These are phyloP conservation scores for Lenwebbia sp. DNA, from an alignment of 345 rosid genomes.

Conservation along the genomic window DNA sequence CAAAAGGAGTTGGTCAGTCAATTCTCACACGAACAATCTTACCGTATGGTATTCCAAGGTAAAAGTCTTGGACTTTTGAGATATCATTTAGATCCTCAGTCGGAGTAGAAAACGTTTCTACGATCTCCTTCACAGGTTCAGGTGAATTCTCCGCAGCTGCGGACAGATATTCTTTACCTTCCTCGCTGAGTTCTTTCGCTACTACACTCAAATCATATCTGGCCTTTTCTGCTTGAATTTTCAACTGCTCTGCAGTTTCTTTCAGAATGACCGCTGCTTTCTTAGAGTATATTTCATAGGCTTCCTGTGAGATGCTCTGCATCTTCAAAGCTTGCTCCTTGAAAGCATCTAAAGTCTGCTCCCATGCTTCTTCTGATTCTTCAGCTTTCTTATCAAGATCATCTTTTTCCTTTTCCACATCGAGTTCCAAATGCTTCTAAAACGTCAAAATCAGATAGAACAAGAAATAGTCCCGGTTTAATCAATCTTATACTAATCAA, in stretches of 20 bases:
- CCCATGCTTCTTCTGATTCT: constrained; percentile 81
- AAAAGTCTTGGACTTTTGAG: constrained; percentile 56
- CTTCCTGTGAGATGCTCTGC: constrained; percentile 67
- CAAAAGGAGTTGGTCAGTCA: not conserved
- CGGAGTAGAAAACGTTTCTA: constrained; percentile 48
- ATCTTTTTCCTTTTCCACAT: constrained; percentile 46
- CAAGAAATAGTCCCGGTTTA: not conserved
- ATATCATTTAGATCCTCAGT: constrained; percentile 53
- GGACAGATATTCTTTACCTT: constrained; percentile 52
- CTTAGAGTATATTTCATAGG: constrained; percentile 55
- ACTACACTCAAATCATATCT: constrained; percentile 43
- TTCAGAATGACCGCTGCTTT: constrained; percentile 43
- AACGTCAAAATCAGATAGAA: not conserved
- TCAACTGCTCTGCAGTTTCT: constrained; percentile 62
- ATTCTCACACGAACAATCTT: not conserved
- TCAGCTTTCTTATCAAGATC: constrained; percentile 14
- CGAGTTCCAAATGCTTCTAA: constrained; percentile 47
- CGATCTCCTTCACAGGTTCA: constrained; percentile 72
- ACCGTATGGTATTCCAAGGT: constrained; percentile 96
- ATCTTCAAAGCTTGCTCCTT: constrained; percentile 72
- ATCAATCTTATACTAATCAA: not conserved
- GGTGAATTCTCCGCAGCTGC: constrained; percentile 70
- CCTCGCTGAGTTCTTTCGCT: constrained; percentile 67
- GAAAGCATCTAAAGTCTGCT: constrained; percentile 53
- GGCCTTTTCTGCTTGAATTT: constrained; percentile 75